These are phyloP conservation scores for Globisporangium heterothallicum DNA, from an alignment of 352 stramenopile genomes.

Conservation along the genomic window DNA sequence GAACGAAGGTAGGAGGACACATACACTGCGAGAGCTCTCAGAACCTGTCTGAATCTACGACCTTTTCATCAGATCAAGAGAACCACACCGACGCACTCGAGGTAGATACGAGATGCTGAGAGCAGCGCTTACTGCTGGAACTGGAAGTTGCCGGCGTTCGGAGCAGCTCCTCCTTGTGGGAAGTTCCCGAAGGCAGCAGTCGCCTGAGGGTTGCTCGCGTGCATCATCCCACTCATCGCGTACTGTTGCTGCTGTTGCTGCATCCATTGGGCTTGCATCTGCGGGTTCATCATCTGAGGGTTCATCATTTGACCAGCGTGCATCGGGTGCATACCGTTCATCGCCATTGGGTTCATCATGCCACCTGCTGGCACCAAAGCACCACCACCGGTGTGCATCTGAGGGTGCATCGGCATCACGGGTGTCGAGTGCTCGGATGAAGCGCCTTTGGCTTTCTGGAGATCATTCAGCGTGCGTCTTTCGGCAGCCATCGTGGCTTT, in stretches of 20 bases:
- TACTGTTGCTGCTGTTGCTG: slow-evolving; percentile 15
- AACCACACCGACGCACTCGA: too few species aligned
- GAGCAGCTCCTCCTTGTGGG: neutral
- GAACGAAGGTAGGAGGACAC: too few species aligned
- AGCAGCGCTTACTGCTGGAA: slow-evolving; percentile 4
- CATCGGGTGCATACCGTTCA: slow-evolving; percentile 27
- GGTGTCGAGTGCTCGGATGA: slow-evolving; percentile 24
- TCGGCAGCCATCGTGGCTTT: slow-evolving; percentile 22
- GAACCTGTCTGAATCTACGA: too few species aligned
- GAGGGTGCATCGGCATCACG: slow-evolving; percentile 35
- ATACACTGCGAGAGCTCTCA: too few species aligned
- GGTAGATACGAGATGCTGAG: too few species aligned
- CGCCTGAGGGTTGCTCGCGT: neutral
- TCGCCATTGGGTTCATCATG: slow-evolving; percentile 39
- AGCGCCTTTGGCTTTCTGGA: slow-evolving; percentile 43
- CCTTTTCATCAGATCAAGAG: too few species aligned
- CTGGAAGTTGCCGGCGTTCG: slow-evolving; percentile 1
- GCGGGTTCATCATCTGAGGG: slow-evolving; percentile 20
- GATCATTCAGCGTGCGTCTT: slow-evolving; percentile 50
- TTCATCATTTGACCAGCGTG: slow-evolving; percentile 25
- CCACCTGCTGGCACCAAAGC: slow-evolving; percentile 18
- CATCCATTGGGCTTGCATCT: slow-evolving; percentile 39
- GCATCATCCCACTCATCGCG: slow-evolving; percentile 14
- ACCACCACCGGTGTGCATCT: slow-evolving; percentile 19
- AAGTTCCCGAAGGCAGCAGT: slow-evolving; percentile 10